Evolutionary conservation across 1,139 yeast species (phyloP).

Genomic region (Torulaspora globosa): DNA sequence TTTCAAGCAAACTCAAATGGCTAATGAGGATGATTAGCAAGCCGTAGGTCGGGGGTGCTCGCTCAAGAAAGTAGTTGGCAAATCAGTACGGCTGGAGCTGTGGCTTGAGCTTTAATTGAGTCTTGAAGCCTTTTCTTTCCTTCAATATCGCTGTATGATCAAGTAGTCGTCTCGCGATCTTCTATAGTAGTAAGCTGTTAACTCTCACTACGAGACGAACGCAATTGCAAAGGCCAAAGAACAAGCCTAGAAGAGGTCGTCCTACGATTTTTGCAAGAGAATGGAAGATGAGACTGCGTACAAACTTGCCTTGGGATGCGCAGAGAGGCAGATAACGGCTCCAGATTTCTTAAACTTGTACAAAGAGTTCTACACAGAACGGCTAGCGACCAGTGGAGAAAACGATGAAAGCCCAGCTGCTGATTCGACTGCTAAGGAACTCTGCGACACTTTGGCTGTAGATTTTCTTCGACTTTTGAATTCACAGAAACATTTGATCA

Average conservation of each 20-base stretch:
- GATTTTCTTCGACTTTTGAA: slow-evolving; percentile 28
- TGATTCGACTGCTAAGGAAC: slow-evolving; percentile 14
- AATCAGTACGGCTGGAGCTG: background rate
- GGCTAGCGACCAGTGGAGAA: slow-evolving; percentile 23
- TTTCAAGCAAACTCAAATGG: background rate
- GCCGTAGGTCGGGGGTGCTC: too few relatives aligned
- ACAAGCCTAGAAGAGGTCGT: slow-evolving; percentile 1
- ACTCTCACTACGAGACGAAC: background rate
- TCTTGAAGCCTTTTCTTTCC: background rate
- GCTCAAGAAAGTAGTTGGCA: too few relatives aligned
- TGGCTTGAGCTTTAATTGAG: background rate
- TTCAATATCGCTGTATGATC: background rate
- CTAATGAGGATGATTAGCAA: too few relatives aligned
- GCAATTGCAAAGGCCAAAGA: background rate
- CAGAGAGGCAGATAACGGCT: slow-evolving; percentile 29
- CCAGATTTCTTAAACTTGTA: slow-evolving; percentile 32
- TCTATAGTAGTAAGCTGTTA: background rate
- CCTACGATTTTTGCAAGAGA: background rate
- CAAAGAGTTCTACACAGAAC: slow-evolving; percentile 35
- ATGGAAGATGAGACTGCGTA: slow-evolving; percentile 26
- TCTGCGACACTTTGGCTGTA: slow-evolving; percentile 18
- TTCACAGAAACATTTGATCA: slow-evolving; percentile 21
- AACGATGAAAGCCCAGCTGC: slow-evolving; percentile 21
- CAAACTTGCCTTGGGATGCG: slow-evolving; percentile 30
- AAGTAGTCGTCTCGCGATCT: background rate